Percentiles rank a stretch among this genome's conserved stretches.
Evolutionary conservation across 2,329 filamentous ascomycete genomes (phyloP).

Genomic region (Colletotrichum shisoi): DNA sequence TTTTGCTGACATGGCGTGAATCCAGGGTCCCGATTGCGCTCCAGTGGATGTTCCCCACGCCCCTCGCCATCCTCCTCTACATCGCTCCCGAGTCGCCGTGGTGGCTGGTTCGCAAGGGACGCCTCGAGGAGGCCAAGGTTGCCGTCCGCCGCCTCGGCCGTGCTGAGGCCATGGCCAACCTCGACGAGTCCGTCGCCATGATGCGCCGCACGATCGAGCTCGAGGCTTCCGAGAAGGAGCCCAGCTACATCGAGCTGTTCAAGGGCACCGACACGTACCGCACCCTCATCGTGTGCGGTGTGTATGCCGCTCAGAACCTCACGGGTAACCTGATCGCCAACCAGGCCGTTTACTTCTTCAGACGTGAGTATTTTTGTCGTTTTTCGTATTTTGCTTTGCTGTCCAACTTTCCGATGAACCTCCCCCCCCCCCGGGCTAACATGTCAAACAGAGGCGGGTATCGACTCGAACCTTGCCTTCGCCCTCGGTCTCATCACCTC

Average conservation of each 20-base stretch:
- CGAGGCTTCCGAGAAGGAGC: constrained; percentile 58
- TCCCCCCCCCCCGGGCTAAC: constrained; percentile 23
- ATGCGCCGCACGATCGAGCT: constrained; percentile 62
- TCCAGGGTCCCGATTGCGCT: constrained; percentile 61
- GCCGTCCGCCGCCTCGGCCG: constrained; percentile 58
- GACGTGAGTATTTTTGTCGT: constrained; percentile 50
- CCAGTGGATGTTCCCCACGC: constrained; percentile 67
- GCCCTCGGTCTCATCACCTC: constrained; percentile 71
- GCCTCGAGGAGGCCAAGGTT: constrained; percentile 54
- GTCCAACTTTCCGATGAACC: too few species aligned
- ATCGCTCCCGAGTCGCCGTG: constrained; percentile 63
- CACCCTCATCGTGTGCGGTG: constrained; percentile 63
- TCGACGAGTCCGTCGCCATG: constrained; percentile 41
- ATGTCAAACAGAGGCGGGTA: constrained; percentile 63
- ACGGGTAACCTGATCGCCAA: constrained; percentile 70
- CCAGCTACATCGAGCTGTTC: constrained; percentile 60
- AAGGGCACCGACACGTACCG: constrained; percentile 64
- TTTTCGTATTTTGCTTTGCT: too few species aligned
- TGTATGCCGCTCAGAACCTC: constrained; percentile 68
- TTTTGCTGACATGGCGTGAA: constrained; percentile 45
- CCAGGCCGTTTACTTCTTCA: constrained; percentile 69
- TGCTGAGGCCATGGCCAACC: constrained; percentile 38
- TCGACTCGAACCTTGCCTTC: constrained; percentile 63
- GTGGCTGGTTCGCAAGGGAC: constrained; percentile 64
- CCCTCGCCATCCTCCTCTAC: constrained; percentile 59